These are phyloP conservation scores for Naganishia kalamii DNA, from an alignment of 768 basidiomycete genomes.

Conservation along the genomic window DNA sequence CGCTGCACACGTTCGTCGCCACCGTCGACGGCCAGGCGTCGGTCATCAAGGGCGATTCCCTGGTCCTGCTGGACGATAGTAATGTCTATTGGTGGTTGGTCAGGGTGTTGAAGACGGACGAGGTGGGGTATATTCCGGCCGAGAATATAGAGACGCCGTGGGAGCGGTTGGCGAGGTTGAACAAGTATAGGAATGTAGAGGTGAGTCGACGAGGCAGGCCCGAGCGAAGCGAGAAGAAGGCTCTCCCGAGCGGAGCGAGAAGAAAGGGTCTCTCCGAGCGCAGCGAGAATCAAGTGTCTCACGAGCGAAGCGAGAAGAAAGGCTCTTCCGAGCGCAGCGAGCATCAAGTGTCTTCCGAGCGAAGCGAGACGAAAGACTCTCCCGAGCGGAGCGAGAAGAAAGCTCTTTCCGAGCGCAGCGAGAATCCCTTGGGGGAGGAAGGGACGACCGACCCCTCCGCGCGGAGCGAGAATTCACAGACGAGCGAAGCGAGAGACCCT, in stretches of 20 bases:
- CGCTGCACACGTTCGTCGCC: constrained; percentile 81
- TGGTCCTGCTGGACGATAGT: constrained; percentile 93
- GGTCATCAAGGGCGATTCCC: constrained; percentile 94
- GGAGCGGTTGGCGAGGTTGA: constrained; percentile 86
- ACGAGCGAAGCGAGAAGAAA: constrained; percentile 1
- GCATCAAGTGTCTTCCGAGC: too few species aligned
- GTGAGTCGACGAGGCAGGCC: constrained; percentile 1
- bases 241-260: too few species aligned
- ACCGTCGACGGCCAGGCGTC: constrained; percentile 98
- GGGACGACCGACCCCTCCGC: background rate
- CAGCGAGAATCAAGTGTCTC: background rate
- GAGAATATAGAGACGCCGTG: constrained; percentile 99
- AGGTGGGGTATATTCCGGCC: constrained; percentile 97
- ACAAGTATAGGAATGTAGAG: constrained; percentile 98
- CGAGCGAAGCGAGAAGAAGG: background rate
- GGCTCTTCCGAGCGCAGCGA: too few species aligned
- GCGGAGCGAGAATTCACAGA: background rate
- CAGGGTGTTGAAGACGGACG: constrained; percentile 93
- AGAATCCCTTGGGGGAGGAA: background rate
- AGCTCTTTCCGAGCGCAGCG: background rate
- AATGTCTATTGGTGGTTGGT: constrained; percentile 99
- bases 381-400: too few species aligned
- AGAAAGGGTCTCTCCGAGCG: background rate
- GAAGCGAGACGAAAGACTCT: background rate
- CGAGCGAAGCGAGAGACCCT: background rate